Conservation (phyloP, 208 protist genomes). For the Trypanosoma congolense region DNA sequence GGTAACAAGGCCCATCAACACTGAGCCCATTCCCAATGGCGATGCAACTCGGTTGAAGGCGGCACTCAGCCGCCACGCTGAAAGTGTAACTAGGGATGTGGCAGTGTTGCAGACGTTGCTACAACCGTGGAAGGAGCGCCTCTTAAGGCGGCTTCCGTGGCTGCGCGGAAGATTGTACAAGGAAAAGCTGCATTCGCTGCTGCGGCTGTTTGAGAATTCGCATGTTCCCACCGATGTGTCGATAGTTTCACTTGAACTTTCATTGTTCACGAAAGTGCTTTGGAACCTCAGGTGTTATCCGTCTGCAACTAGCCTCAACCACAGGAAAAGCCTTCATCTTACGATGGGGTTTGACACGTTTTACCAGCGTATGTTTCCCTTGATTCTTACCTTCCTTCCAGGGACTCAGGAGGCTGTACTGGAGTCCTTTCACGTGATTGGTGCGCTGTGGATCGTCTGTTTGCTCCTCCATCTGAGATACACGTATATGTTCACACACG, state of each 20-base stretch:
- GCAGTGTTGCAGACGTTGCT: constrained; percentile 18
- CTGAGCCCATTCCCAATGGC: constrained; percentile 18
- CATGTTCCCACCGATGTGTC: constrained; percentile 12
- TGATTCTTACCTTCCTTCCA: constrained; percentile 20
- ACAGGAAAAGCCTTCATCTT: constrained; percentile 16
- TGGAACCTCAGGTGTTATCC: constrained; percentile 19
- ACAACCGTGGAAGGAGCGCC: constrained; percentile 40
- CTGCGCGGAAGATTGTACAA: constrained; percentile 30
- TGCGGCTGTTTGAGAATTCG: constrained; percentile 24
- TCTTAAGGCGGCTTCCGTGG: constrained; percentile 26
- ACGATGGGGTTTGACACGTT: constrained; percentile 27
- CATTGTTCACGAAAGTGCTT: constrained; percentile 27
- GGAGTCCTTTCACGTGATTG: constrained; percentile 21
- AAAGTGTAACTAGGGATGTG: constrained; percentile 6
- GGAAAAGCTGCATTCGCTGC: constrained; percentile 29
- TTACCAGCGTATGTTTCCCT: constrained; percentile 26
- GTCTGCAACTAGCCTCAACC: constrained; percentile 1
- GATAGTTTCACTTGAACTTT: constrained; percentile 37
- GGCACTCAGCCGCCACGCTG: constrained; percentile 14
- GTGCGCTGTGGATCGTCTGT: constrained; percentile 37
- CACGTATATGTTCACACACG: constrained; percentile 23
- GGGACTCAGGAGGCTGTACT: constrained; percentile 4
- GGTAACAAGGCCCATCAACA: constrained; percentile 20
- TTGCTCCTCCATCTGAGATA: constrained; percentile 44
- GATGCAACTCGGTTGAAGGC: constrained; percentile 30